Conservation (phyloP, 371 early-diverging fungal species). For the Apophysomyces sp. region DNA sequence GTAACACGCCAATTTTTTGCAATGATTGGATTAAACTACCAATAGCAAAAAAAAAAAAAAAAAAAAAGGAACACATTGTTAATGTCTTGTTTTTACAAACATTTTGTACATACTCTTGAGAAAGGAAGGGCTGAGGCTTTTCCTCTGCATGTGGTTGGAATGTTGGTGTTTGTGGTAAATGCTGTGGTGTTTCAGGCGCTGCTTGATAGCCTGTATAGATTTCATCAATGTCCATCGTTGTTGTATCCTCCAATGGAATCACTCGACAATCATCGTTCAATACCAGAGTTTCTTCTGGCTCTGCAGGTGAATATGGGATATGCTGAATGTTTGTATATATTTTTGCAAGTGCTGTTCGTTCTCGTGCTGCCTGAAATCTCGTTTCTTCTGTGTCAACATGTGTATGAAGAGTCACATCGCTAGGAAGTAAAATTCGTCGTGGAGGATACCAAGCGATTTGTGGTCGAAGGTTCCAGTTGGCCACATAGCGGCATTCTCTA, state of each 20-base stretch:
- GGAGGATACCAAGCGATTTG: conserved; percentile 20
- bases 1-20: not conserved
- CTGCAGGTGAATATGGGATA: conserved; percentile 37
- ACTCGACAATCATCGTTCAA: not conserved
- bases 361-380: conserved; percentile 14
- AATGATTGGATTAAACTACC: not conserved
- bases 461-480: not conserved
- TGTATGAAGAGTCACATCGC: not conserved
- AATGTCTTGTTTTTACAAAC: not conserved
- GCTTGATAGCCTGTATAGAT: not conserved
- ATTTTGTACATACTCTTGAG: not conserved
- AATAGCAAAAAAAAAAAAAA: too few relatives aligned
- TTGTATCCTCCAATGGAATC: conserved; percentile 15
- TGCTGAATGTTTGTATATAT: conserved; percentile 24
- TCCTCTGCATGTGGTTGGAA: not conserved
- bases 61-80: not conserved
- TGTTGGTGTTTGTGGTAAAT: not conserved
- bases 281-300: conserved; percentile 21
- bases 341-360: conserved; percentile 21
- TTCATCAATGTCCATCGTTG: not conserved
- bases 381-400: conserved; percentile 12
- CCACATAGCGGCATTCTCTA: not conserved
- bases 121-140: not conserved
- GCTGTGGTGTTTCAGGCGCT: not conserved
- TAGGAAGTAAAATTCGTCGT: conserved; percentile 1